Evolutionary conservation across 345 rosid genomes (phyloP), one percentile per base, ranked within the genome.

Genomic region (Gossypium ekmanianum): DNA sequence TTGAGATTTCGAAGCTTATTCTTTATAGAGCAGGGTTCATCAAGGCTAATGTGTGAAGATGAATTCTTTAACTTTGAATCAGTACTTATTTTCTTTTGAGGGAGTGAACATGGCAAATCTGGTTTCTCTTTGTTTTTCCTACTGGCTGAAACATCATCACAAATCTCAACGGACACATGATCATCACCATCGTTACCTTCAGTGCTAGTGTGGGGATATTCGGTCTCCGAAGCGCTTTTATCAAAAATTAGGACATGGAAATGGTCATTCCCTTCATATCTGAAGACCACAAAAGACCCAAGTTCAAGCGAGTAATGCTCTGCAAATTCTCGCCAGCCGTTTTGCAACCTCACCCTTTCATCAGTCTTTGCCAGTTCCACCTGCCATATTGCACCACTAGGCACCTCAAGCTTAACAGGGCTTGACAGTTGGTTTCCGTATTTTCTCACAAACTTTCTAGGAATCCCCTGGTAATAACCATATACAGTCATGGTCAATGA

Each of bases 321-420:
- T 3, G 78, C 73, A 50, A 81, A 83, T 41, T 83, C 78, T 55
- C 55, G 56, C 88, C 84, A 81, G 11, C 86, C 86, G 7, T 81
- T 39, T 16, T 64, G 61, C n/a, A 81, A 55, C 79, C 75, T 69
- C 34, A 65, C 43, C 17, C 55, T 74, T 52, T 52, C 77, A 18
- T 51, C 68, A 55, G 61, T 3, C 69, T 69, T 64, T 3, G 7
- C 2, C 62, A 81, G 45, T 61, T 81, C 78, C 8, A 85, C 73
- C 54, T 57, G 14, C 84, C 85, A 84, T 12, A 9, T 22, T 24
- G 50, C 64, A 45, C 77, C 79, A 72, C 66, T 77, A 1, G 84
- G 81, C 41, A 61, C 76, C 81, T 57, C 77, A 9, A 81, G 82
- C 2, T n/a, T 9, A 13, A 65, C 71, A 1, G 57, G 11, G n/a